Evolutionary conservation across 2,329 filamentous ascomycete genomes (phyloP), one percentile per base, ranked within the genome.

Genomic region (Pleochaeta shiraiana): DNA sequence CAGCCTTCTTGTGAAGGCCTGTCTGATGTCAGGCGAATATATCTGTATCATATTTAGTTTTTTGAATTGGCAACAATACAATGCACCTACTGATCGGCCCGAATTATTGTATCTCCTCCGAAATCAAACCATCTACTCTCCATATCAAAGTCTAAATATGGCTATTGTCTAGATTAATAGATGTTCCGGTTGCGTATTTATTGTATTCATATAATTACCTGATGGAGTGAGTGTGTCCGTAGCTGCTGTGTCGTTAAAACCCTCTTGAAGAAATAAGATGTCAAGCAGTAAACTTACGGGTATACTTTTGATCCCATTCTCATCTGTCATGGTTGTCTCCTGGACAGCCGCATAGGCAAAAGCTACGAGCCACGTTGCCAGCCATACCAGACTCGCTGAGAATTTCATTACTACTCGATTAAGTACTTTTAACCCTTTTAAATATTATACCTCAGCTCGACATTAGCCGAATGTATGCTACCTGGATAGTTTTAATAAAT

Each of bases 91-190:
- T 81, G 81, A 73, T 86, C 83, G 68, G 83, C 84, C 70, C 83
- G 79, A 71, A 96, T 82, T 71, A 98, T 86, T 47, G 92, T 90
- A 77, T 95, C 90, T 73, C 92, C 93, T 74, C 93, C 93, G 81
- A 95, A 98, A 78, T 98, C 93, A 77, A 92, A 98, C 92, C 93
- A 98, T 74, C 93, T 86, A 78, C 89, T 95, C 78, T 95, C 88
- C 86, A 97, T 91, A 75, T 97, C 93, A 67, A 90, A 93, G 77
- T 98, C 93, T 71, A 98, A 84, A 77, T 96, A 98, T 67, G 93
- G 93, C 87, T 96, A 73, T 66, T 33, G 65, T 43, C 37, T 43
- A 14, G 37, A 19, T 43, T 43, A 43, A 11, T 43, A 43, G 2
- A 43, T 43, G n/a, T 43, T 12, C n/a, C 12, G 9, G n/a, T 3